Percentiles rank a stretch among this genome's conserved stretches.
phyloP scores from a whole-genome alignment of 495 filamentous ascomycete genomes.

The Daldinia vernicosa region DNA sequence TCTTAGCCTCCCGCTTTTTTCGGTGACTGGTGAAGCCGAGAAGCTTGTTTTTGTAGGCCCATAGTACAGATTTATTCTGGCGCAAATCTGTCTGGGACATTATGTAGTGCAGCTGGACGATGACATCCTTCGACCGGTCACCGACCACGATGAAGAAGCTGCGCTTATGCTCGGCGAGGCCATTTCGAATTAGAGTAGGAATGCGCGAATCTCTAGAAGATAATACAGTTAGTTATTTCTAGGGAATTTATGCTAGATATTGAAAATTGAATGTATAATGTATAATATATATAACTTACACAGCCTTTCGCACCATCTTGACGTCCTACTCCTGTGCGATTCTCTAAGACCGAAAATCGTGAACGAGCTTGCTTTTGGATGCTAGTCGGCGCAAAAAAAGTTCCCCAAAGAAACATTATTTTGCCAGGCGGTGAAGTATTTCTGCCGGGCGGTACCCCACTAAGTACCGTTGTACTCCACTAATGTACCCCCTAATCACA shows the following conservation, averaged over 20 bases:
- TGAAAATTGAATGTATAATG: background rate
- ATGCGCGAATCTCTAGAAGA: slow-evolving; percentile 84
- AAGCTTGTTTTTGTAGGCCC: slow-evolving; percentile 99
- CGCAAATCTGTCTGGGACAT: slow-evolving; percentile 89
- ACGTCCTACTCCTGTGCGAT: slow-evolving; percentile 10
- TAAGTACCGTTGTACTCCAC: background rate
- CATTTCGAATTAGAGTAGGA: slow-evolving; percentile 94
- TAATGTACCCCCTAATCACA: background rate
- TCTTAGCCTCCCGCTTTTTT: slow-evolving; percentile 96
- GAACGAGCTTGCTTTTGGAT: background rate
- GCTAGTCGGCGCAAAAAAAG: slow-evolving; percentile 28
- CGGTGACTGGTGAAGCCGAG: slow-evolving; percentile 92
- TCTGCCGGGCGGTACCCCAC: slow-evolving; percentile 39
- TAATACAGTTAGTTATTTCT: slow-evolving; percentile 23
- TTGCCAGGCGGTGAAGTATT: slow-evolving; percentile 33
- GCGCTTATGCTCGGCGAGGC: slow-evolving; percentile 94
- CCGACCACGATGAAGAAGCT: slow-evolving; percentile 98
- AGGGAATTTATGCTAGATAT: background rate
- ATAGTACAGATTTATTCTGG: slow-evolving; percentile 95
- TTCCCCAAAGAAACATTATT: slow-evolving; percentile 33
- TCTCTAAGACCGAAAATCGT: slow-evolving; percentile 5
- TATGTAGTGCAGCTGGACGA: slow-evolving; percentile 94
- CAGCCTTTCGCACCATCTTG: slow-evolving; percentile 66
- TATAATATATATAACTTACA: slow-evolving; percentile 54
- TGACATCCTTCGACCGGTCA: slow-evolving; percentile 95